phyloP scores from a whole-genome alignment of 108 stramenopile genomes.

The Phaeodactylum tricornutum region DNA sequence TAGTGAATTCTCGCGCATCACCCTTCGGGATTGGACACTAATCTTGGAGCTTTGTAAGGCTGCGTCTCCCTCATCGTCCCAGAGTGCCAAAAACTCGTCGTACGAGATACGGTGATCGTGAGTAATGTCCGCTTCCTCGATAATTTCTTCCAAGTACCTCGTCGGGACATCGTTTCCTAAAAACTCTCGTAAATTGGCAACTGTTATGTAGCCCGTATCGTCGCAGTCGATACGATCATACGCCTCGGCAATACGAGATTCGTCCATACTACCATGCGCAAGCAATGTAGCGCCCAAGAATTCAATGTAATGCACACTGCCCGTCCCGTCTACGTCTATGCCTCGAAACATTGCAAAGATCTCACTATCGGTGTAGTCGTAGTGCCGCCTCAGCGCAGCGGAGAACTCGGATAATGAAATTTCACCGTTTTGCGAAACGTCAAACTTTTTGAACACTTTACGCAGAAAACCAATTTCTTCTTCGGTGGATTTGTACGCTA shows the following conservation, averaged over 20 bases:
- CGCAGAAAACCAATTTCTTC: constrained; percentile 56
- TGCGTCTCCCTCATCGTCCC: too few species aligned
- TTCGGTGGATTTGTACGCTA: constrained; percentile 56
- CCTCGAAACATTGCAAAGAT: constrained; percentile 38
- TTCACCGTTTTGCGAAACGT: constrained; percentile 35
- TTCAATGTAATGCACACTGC: constrained; percentile 77
- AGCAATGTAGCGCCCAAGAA: constrained; percentile 89
- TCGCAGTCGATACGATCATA: constrained; percentile 88
- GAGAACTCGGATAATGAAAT: constrained; percentile 65
- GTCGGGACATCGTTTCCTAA: constrained; percentile 51
- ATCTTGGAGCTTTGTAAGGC: too few species aligned
- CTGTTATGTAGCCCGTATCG: constrained; percentile 79
- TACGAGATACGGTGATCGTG: constrained; percentile 72
- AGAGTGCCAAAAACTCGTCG: constrained; percentile 46
- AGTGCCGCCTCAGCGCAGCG: too few species aligned
- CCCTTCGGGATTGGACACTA: too few species aligned
- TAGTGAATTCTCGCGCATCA: too few species aligned
- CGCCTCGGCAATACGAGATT: constrained; percentile 80
- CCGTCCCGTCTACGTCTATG: constrained; percentile 71
- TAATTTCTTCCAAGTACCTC: constrained; percentile 66
- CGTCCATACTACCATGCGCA: constrained; percentile 58
- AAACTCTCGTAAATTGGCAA: constrained; percentile 34
- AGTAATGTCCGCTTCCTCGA: constrained; percentile 82
- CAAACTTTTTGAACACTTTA: constrained; percentile 45
- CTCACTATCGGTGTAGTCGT: constrained; percentile 34